A percentile compares a stretch with the other conserved stretches of the same genome.
phyloP scores from a whole-genome alignment of 176 grass and related monocot species.

The Oryza longistaminata region DNA sequence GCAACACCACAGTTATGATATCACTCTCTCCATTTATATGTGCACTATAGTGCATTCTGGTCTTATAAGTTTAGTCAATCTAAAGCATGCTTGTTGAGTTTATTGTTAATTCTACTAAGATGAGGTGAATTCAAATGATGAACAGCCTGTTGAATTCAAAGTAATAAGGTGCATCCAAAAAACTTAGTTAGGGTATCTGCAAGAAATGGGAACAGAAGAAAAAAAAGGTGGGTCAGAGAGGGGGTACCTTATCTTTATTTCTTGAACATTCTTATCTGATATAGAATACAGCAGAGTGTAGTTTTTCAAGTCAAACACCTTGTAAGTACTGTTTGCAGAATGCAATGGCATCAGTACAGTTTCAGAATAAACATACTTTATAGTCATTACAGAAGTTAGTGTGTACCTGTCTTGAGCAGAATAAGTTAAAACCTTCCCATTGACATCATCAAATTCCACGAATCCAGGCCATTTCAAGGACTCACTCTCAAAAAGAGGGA shows the following conservation, averaged over 20 bases:
- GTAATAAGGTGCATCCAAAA: not conserved
- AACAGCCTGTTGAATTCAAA: not conserved
- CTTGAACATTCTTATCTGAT: constrained; percentile 91
- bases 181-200: not conserved
- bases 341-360: constrained; percentile 15
- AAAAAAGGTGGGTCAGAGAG: not conserved
- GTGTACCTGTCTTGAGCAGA: constrained; percentile 94
- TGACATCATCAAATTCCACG: constrained; percentile 98
- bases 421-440: constrained; percentile 97
- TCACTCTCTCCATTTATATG: not conserved
- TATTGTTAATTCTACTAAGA: not conserved
- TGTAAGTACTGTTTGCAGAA: constrained; percentile 79
- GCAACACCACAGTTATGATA: not conserved
- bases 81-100: not conserved
- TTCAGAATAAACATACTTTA: constrained; percentile 7
- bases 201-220: not conserved
- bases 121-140: not conserved
- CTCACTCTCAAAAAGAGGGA: constrained; percentile 88
- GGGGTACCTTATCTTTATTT: constrained; percentile 93
- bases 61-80: not conserved
- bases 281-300: constrained; percentile 86
- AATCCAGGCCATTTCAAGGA: constrained; percentile 99
- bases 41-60: not conserved
- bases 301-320: constrained; percentile 98
- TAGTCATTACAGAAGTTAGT: not conserved